Conservation (phyloP, 225 moss, liverwort and hornwort species). For the Anthoceros angustus region DNA sequence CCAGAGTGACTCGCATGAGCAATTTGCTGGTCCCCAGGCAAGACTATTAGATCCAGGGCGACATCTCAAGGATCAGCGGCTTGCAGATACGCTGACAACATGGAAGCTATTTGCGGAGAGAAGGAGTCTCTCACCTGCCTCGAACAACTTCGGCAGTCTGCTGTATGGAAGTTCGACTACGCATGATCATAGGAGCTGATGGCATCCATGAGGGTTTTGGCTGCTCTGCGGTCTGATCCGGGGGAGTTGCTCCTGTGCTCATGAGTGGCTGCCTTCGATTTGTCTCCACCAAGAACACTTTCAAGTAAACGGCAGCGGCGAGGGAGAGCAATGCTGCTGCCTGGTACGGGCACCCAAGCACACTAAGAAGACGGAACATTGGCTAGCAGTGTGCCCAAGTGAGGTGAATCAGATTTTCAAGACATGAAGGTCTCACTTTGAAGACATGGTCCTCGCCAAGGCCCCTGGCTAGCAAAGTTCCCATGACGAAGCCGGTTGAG, state of each 20-base stretch:
- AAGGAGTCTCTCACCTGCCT: conserved; percentile 7
- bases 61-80: neutral
- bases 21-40: conserved; percentile 7
- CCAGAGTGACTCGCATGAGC: conserved; percentile 12
- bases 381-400: neutral
- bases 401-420: neutral
- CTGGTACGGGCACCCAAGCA: conserved; percentile 8
- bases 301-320: conserved; percentile 15
- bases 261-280: conserved; percentile 11
- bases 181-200: conserved; percentile 5
- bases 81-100: neutral
- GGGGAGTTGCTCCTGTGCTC: conserved; percentile 1
- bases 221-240: conserved; percentile 1
- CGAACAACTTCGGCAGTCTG: conserved; percentile 12
- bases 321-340: conserved; percentile 11
- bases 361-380: neutral
- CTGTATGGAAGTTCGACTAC: conserved; percentile 2
- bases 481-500: conserved; percentile 5
- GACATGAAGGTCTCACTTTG: neutral
- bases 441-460: conserved; percentile 5
- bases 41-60: neutral
- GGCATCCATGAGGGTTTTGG: conserved; percentile 5
- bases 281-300: conserved; percentile 13
- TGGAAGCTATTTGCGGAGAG: neutral
- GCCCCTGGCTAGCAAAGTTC: conserved; percentile 5